Conservation (phyloP, 768 basidiomycete genomes). For the Suillus weaverae region DNA sequence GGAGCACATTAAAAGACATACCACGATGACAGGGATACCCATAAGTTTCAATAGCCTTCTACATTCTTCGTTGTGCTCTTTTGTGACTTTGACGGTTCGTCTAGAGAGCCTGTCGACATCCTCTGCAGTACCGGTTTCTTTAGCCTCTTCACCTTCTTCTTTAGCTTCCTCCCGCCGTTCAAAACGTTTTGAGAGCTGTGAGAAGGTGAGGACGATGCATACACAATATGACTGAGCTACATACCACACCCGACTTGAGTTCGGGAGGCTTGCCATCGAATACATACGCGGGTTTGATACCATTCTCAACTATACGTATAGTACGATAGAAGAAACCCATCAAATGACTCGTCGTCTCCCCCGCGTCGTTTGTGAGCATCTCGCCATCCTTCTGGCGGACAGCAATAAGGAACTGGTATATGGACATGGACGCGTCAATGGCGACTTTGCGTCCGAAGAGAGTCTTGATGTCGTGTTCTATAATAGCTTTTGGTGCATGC, state of each 20-base stretch:
- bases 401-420: conserved; percentile 97
- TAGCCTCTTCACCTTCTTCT: conserved; percentile 93
- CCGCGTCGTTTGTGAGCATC: conserved; percentile 94
- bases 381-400: conserved; percentile 96
- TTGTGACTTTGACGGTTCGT: conserved; percentile 91
- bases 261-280: conserved; percentile 99
- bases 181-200: conserved; percentile 93
- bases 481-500: conserved; percentile 85
- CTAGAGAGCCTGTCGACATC: conserved; percentile 90
- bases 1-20: conserved; percentile 38
- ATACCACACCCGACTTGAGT: conserved; percentile 92
- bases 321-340: conserved; percentile 99
- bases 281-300: conserved; percentile 96
- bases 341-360: conserved; percentile 96
- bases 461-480: conserved; percentile 93
- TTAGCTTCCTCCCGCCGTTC: conserved; percentile 90
- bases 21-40: conserved; percentile 95
- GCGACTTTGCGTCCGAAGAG: conserved; percentile 98
- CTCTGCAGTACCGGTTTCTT: conserved; percentile 91
- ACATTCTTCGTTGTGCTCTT: conserved; percentile 96
- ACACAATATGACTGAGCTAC: conserved; percentile 33
- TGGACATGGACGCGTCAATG: conserved; percentile 97
- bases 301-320: conserved; percentile 96
- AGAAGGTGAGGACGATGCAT: conserved; percentile 1
- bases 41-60: conserved; percentile 83